A percentile compares a stretch with the other conserved stretches of the same genome.
phyloP scores from a whole-genome alignment of 2,329 filamentous ascomycete species.

The Fusarium burgessii region DNA sequence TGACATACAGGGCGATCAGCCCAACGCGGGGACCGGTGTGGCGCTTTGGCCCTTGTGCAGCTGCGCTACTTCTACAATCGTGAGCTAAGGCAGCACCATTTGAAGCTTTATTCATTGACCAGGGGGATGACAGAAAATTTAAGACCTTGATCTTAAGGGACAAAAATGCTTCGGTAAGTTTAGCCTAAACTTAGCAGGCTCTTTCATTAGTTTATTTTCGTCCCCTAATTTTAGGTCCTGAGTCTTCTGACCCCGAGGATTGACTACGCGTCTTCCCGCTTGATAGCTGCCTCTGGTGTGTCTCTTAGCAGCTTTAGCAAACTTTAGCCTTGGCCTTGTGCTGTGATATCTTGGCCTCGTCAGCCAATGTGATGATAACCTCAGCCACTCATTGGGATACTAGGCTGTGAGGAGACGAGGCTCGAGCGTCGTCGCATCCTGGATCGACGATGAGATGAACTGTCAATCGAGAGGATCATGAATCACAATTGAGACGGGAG shows the following conservation, averaged over 20 bases:
- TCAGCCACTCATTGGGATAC: conserved; percentile 9
- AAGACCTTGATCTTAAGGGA: no score
- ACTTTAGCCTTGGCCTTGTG: conserved; percentile 3
- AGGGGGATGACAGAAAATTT: no score
- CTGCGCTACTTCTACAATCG: conserved; percentile 26
- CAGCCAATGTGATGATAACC: conserved; percentile 7
- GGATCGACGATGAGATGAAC: conserved; percentile 31
- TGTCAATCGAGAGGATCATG: conserved; percentile 5
- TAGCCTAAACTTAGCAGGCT: no score
- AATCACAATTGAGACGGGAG: conserved; percentile 13
- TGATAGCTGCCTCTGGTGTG: conserved; percentile 23
- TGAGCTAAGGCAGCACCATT: conserved; percentile 15
- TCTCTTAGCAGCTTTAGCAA: conserved; percentile 12
- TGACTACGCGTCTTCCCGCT: conserved; percentile 36
- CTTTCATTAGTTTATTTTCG: no score
- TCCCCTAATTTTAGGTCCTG: no score
- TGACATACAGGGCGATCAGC: background rate
- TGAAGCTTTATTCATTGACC: conserved; percentile 12
- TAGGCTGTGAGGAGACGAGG: conserved; percentile 7
- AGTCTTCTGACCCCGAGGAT: no score
- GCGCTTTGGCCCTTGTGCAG: conserved; percentile 35
- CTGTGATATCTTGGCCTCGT: conserved; percentile 13
- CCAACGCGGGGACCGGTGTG: conserved; percentile 14
- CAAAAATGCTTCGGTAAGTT: no score
- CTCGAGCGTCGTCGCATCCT: conserved; percentile 7